Base-by-base conservation (phyloP, 768 basidiomycete genomes). In the Suillus sp. region DNA sequence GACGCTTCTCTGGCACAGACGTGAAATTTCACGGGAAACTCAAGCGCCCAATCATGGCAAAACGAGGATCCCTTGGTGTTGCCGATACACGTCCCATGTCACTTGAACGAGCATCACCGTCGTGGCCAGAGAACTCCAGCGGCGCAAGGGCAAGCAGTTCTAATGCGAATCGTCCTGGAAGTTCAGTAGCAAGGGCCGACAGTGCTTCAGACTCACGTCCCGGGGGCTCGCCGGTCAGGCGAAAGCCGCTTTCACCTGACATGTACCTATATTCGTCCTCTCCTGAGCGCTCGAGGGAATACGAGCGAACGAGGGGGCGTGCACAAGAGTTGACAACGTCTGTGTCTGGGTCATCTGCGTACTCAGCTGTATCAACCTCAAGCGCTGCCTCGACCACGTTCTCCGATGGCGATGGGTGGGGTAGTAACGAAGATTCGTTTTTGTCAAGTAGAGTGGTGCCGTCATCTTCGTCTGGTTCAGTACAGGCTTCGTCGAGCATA, bases 41-140 rank as follows among this genome's bases (percentile, higher is more conserved):
- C 65, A 95, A 95, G 80, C 87, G 85, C 60, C 90, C 91, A 0
- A 78, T 95, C 66, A 88, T 90, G 81, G 83, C 91, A 3, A 92
- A 90, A 74, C 84, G 92, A 32, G 61, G 66, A 16, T 76, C 75
- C 35, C 66, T 72, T 40, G 59, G 43, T 14, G 64, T 64, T 16
- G 60, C 38, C 1, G 62, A 35, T 27, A 30, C 57, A 20, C 55
- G 55, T 18, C 37, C 55, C 25, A 37, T 56, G 16, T 56, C 55
- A 25, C 22, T 56, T 18, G 55, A 56, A 16, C 35, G 55, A 14
- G 35, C 10, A 38, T 56, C 55, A 38, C 55, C 55, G 9, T 56
- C 55, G 16, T 56, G 55, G 55, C 25, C 55, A 1, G 55, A 56
- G 22, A 38, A 25, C 16, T 38, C 37, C 5, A 56, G 55, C 35